phyloP scores from a whole-genome alignment of 768 basidiomycete genomes.

The Imleria badia region DNA sequence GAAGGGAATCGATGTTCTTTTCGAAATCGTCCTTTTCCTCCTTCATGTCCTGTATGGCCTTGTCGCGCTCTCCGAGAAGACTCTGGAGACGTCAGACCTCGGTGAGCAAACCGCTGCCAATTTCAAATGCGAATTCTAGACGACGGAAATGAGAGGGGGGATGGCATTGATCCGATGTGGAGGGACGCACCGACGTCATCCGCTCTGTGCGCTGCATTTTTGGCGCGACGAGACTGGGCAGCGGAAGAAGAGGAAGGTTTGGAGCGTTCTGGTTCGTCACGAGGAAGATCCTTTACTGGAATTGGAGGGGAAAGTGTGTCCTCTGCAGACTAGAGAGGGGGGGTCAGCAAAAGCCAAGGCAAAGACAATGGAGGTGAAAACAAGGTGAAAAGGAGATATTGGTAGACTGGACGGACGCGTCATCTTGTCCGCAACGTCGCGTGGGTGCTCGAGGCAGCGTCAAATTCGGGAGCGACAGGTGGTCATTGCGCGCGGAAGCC shows the following conservation, averaged over 20 bases:
- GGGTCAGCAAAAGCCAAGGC: slow-evolving; percentile 6
- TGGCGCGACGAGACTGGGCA: slow-evolving; percentile 84
- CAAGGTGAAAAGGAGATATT: neutral
- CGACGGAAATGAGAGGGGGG: slow-evolving; percentile 20
- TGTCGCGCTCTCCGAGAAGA: slow-evolving; percentile 88
- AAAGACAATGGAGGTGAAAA: neutral
- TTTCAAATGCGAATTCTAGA: slow-evolving; percentile 96
- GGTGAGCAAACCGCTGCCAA: slow-evolving; percentile 86
- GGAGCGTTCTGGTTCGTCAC: slow-evolving; percentile 59
- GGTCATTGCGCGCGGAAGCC: slow-evolving; percentile 7
- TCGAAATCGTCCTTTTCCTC: slow-evolving; percentile 92
- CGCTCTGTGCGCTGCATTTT: slow-evolving; percentile 87
- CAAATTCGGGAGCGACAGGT: neutral
- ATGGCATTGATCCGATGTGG: slow-evolving; percentile 8
- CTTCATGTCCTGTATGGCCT: slow-evolving; percentile 86
- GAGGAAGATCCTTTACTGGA: slow-evolving; percentile 51
- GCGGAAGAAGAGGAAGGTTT: slow-evolving; percentile 68
- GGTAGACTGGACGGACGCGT: slow-evolving; percentile 1
- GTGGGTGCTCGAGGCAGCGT: neutral
- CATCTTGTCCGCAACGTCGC: neutral
- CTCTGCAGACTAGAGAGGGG: slow-evolving; percentile 42
- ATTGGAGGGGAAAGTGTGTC: slow-evolving; percentile 46
- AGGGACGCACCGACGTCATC: slow-evolving; percentile 77
- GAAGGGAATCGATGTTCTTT: slow-evolving; percentile 70
- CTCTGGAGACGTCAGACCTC: slow-evolving; percentile 92